Evolutionary conservation across 2,329 filamentous ascomycete genomes (phyloP), one percentile per base, ranked within the genome.

Genomic region (Helotiales sp.): DNA sequence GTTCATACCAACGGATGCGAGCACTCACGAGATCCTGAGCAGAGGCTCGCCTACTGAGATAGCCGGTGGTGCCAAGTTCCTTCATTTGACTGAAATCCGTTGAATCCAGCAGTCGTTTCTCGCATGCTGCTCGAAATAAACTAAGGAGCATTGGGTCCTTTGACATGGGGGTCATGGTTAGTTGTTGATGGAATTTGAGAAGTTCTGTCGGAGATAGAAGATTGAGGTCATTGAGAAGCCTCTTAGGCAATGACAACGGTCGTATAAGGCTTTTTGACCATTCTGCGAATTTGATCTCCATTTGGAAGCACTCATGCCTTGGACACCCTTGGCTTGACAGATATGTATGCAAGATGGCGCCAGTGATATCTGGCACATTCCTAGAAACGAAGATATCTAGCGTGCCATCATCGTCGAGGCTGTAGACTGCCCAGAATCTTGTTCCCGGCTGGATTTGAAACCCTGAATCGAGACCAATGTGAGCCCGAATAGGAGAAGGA

Each of bases 261-360:
- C 24, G 17, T 26, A 75, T 74, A 11, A 78, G 63, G 64, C 76
- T 77, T 7, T 77, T 70, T 6, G 75, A 77, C 75, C 78, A 82
- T 28, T 73, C 71, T 2, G 79, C 77, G 58, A 82, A 72, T n/a
- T 76, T 74, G 4, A 77, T 72, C 69, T 83, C 81, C 1, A 75
- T 75, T 59, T 80, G 77, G 49, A 82, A 79, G 65, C 81, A 81
- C 57, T 80, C 73, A 66, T 79, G 74, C 6, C 81, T 78, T 37
- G 78, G 71, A 32, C 78, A 77, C n/a, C 78, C 80, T 55, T 78
- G 78, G 43, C 77, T 78, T 1, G 82, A 82, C 3, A 83, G 71
- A 69, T 80, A 84, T 2, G 82, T 82, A 66, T 84, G 82, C 17
- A 84, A 69, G 6, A 84, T 75, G 3, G 80, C 80, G 20, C 80